Conservation (phyloP, 768 basidiomycete genomes). For the Rhizopogon sp. region DNA sequence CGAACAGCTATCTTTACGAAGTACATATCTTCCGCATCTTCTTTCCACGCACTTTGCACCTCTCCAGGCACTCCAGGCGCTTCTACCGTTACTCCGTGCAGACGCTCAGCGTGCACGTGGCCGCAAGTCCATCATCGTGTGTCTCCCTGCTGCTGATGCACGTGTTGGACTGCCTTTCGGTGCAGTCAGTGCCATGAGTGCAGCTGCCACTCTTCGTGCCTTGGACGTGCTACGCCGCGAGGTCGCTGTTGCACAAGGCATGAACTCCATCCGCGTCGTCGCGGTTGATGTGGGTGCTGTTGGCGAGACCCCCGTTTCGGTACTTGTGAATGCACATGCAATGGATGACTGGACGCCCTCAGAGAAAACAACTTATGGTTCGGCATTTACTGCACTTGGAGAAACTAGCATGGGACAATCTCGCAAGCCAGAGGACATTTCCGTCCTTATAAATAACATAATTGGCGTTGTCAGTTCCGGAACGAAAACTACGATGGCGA, state of each 20-base stretch:
- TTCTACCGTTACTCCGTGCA: constrained; percentile 72
- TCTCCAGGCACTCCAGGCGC: constrained; percentile 68
- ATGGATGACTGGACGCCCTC: constrained; percentile 73
- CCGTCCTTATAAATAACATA: constrained; percentile 54
- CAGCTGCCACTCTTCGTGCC: constrained; percentile 66
- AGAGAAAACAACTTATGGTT: constrained; percentile 68
- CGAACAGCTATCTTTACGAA: constrained; percentile 61
- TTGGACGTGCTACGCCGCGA: constrained; percentile 74
- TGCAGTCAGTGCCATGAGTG: constrained; percentile 67
- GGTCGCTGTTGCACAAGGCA: constrained; percentile 60
- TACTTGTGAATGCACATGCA: constrained; percentile 35
- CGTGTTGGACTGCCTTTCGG: constrained; percentile 71
- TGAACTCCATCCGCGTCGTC: constrained; percentile 50
- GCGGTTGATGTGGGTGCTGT: constrained; percentile 71
- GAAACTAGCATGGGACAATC: constrained; percentile 30
- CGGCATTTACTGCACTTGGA: constrained; percentile 53
- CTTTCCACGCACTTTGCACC: constrained; percentile 73
- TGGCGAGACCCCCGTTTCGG: constrained; percentile 10
- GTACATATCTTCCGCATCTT: constrained; percentile 66
- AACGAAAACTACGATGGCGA: constrained; percentile 30
- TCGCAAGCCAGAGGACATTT: constrained; percentile 52
- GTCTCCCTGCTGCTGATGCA: constrained; percentile 67
- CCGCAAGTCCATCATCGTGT: constrained; percentile 54
- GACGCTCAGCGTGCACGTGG: constrained; percentile 50
- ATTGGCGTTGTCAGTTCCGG: constrained; percentile 58